Conservation (phyloP, 805 yeast species). For the Tetrapisispora namnaoensis region DNA sequence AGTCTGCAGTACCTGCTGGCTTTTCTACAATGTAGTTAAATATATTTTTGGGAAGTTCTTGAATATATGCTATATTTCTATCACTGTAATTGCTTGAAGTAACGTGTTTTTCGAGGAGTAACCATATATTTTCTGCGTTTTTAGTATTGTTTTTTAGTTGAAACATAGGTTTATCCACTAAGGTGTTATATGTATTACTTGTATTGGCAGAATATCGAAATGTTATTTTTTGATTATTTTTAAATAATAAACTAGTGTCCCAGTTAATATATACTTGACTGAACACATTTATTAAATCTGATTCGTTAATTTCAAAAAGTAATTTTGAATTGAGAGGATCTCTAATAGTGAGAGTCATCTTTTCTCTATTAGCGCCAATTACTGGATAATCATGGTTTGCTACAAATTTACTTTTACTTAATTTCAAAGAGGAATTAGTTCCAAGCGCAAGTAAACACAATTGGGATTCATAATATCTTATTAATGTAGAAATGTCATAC, state of each 20-base stretch:
- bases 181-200: conserved; percentile 10
- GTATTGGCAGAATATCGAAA: conserved; percentile 24
- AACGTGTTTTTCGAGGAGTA: conserved; percentile 43
- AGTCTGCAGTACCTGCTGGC: conserved; percentile 25
- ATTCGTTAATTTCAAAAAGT: conserved; percentile 4
- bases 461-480: conserved; percentile 11
- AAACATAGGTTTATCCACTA: conserved; percentile 36
- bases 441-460: conserved; percentile 53
- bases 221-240: conserved; percentile 14
- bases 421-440: conserved; percentile 37
- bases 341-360: conserved; percentile 24
- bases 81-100: conserved; percentile 11
- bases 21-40: conserved; percentile 7
- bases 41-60: conserved; percentile 9
- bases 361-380: conserved; percentile 27
- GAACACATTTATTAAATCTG: conserved; percentile 33
- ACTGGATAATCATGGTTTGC: conserved; percentile 67
- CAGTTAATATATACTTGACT: conserved; percentile 55
- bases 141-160: conserved; percentile 28
- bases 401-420: conserved; percentile 32
- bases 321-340: conserved; percentile 33
- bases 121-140: conserved; percentile 31
- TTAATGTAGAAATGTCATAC: conserved; percentile 24
- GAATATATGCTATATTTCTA: conserved; percentile 11
- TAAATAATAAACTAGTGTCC: conserved; percentile 35